phyloP scores from a whole-genome alignment of 1,139 yeast genomes.

The Diutina pseudorugosa region DNA sequence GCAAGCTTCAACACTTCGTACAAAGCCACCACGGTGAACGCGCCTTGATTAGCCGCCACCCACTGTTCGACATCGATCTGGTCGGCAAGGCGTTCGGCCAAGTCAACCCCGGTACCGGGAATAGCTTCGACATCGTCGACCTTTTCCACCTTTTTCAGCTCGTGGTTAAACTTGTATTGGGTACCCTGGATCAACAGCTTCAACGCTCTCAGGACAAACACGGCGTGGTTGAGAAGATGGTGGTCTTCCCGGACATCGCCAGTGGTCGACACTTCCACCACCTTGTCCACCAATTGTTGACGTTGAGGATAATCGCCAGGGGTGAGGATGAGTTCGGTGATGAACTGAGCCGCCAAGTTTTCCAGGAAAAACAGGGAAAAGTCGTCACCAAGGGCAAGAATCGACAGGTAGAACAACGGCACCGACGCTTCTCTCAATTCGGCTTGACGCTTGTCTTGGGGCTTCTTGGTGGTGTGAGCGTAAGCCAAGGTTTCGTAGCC shows the following conservation, averaged over 20 bases:
- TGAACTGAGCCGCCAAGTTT: slow-evolving; percentile 74
- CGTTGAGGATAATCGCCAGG: slow-evolving; percentile 35
- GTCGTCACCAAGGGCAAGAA: slow-evolving; percentile 29
- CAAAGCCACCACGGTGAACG: slow-evolving; percentile 69
- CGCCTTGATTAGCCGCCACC: slow-evolving; percentile 73
- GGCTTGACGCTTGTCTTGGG: slow-evolving; percentile 58
- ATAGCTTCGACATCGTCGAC: slow-evolving; percentile 34
- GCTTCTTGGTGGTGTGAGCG: slow-evolving; percentile 71
- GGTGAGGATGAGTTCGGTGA: slow-evolving; percentile 58
- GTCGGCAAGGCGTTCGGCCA: slow-evolving; percentile 41
- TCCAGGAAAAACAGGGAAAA: slow-evolving; percentile 39
- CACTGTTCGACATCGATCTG: slow-evolving; percentile 29
- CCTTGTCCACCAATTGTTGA: slow-evolving; percentile 38
- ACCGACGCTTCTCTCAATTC: slow-evolving; percentile 60
- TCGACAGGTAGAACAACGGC: slow-evolving; percentile 49
- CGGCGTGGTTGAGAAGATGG: slow-evolving; percentile 54
- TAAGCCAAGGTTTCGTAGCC: slow-evolving; percentile 55
- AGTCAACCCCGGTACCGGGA: slow-evolving; percentile 47
- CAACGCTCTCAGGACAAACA: slow-evolving; percentile 66
- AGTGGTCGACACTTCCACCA: slow-evolving; percentile 42
- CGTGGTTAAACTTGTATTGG: slow-evolving; percentile 46
- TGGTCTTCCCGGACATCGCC: slow-evolving; percentile 62
- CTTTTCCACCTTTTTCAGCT: slow-evolving; percentile 42
- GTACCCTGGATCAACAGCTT: slow-evolving; percentile 71
- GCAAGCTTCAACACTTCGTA: slow-evolving; percentile 30